Evolutionary conservation across 139 green algal genomes (phyloP), one percentile per base, ranked within the genome.

Genomic region (Edaphochlamys debaryana): DNA sequence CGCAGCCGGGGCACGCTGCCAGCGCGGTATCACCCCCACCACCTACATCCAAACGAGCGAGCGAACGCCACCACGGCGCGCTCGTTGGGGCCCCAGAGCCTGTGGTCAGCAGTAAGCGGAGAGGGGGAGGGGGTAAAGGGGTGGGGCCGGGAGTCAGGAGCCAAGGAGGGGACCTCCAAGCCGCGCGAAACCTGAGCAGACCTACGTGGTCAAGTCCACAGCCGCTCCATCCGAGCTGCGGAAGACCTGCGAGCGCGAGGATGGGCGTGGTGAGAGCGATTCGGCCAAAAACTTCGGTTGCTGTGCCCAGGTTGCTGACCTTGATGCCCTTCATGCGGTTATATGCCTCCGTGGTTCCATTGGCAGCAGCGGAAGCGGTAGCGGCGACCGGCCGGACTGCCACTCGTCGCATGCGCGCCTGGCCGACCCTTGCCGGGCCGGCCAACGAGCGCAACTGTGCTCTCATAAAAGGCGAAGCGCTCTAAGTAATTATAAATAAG

Each of bases 1-100:
- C 45, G 13, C n/a, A n/a, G n/a, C n/a, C 45, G 45, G 13, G 45
- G 45, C 45, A 54, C 45, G 11, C 45, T 13, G 30, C 5, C 4
- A 42, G n/a, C 23, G 37, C 9, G 34, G 23, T 27, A 85, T 79
- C 41, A 90, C 88, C 91, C 92, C 77, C 94, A 97, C 79, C 96
- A 96, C 74, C 90, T 91, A 94, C 94, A 97, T 50, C 93, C 94
- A 80, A 98, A 95, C 7, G 76, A 92, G 32, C 94, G 88, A 5
- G 85, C 91, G 42, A 95, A 94, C 1, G 86, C 91, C 1, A 97
- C 67, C 3, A 96, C 89, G 4, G 80, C 82, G 17, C 60, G 86
- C 32, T 97, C 93, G 15, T 89, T 30, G 3, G 89, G 76, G 30
- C 76, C 73, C 94, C 94, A 97, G 37, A 95, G 45, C n/a, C n/a